These are phyloP conservation scores for Podila verticillata DNA, from an alignment of 192 early-diverging fungal genomes.

Conservation along the genomic window DNA sequence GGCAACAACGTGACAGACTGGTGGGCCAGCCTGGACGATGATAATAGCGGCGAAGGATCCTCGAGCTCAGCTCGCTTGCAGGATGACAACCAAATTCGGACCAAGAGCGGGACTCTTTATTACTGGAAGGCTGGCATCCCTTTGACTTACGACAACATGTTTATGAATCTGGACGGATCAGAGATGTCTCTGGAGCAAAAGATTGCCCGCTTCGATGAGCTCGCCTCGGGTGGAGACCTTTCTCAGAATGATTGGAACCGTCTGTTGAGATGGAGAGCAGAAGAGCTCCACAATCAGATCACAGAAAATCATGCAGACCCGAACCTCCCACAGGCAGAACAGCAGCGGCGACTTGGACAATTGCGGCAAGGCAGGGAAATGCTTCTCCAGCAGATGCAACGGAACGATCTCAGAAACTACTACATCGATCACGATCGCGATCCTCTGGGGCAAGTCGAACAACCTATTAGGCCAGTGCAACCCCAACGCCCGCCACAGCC, in stretches of 20 bases:
- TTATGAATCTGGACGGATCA: constrained; percentile 21
- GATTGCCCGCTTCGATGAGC: constrained; percentile 18
- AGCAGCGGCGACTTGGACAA: not conserved
- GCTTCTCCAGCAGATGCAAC: not conserved
- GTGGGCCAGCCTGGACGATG: not conserved
- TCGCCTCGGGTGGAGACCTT: constrained; percentile 3
- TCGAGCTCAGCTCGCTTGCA: not conserved
- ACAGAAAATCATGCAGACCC: not conserved
- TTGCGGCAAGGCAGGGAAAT: not conserved
- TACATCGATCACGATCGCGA: not conserved
- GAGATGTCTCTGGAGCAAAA: constrained; percentile 23
- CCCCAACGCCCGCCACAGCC: not conserved
- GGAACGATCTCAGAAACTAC: not conserved
- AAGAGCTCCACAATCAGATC: not conserved
- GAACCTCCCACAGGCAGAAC: constrained; percentile 11
- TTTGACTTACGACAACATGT: constrained; percentile 28
- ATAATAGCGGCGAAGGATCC: constrained; percentile 14
- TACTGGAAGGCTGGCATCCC: constrained; percentile 27
- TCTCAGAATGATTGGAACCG: constrained; percentile 19
- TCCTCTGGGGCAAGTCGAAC: not conserved
- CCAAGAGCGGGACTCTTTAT: constrained; percentile 3
- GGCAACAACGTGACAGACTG: not conserved
- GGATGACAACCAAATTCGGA: constrained; percentile 21
- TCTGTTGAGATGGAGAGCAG: constrained; percentile 22
- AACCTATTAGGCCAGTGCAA: not conserved